These are phyloP conservation scores for Trypanosomatidae sp. DNA, from an alignment of 208 protist species.

Conservation along the genomic window DNA sequence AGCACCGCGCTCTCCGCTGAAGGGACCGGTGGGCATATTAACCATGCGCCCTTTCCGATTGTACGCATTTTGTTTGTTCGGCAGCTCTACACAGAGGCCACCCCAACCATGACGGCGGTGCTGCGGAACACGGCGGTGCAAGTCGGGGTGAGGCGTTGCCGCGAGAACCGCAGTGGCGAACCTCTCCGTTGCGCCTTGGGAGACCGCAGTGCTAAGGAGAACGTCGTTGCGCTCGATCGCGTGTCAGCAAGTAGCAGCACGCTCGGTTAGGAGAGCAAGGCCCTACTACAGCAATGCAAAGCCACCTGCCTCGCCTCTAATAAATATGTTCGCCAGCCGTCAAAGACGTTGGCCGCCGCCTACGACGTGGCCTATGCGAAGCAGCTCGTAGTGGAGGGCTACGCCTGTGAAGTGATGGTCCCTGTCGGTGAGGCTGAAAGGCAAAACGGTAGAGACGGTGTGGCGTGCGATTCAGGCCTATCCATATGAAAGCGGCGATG, in stretches of 20 bases:
- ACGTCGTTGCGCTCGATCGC: slow-evolving; percentile 16
- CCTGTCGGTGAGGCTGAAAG: slow-evolving; percentile 4
- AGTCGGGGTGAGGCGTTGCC: slow-evolving; percentile 8
- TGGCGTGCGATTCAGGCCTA: slow-evolving; percentile 21
- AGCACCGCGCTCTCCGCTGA: slow-evolving; percentile 20
- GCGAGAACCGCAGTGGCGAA: neutral
- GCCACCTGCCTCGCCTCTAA: slow-evolving; percentile 23
- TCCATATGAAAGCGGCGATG: slow-evolving; percentile 4
- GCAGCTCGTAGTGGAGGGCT: slow-evolving; percentile 21
- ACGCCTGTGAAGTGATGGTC: slow-evolving; percentile 19
- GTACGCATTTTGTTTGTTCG: slow-evolving; percentile 26
- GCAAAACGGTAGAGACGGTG: slow-evolving; percentile 22
- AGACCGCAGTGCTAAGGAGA: slow-evolving; percentile 15
- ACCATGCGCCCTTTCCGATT: slow-evolving; percentile 21
- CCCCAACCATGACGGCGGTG: slow-evolving; percentile 3
- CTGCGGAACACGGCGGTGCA: slow-evolving; percentile 27
- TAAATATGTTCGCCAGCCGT: slow-evolving; percentile 8
- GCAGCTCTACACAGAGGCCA: slow-evolving; percentile 20
- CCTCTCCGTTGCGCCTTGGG: neutral
- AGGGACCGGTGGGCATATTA: slow-evolving; percentile 13
- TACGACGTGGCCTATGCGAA: slow-evolving; percentile 16
- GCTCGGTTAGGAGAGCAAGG: neutral
- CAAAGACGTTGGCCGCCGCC: neutral
- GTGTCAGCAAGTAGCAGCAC: slow-evolving; percentile 9
- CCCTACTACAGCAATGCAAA: slow-evolving; percentile 2